These are phyloP conservation scores for Dipodascopsis uninucleata DNA, from an alignment of 805 yeast genomes.

Conservation along the genomic window DNA sequence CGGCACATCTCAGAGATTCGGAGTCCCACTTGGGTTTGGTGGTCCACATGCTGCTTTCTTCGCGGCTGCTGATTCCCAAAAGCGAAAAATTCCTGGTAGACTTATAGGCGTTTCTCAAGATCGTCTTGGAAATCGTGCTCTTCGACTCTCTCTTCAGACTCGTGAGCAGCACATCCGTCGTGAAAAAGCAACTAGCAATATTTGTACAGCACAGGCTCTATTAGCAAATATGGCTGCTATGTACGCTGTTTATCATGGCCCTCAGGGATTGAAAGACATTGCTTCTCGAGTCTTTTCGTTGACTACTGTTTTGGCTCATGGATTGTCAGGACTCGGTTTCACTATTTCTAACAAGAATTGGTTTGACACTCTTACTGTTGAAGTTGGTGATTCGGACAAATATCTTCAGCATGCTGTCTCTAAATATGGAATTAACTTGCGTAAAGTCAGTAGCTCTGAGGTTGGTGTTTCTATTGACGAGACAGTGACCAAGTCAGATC, in stretches of 20 bases:
- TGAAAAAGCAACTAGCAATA: constrained; percentile 96
- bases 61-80: constrained; percentile 73
- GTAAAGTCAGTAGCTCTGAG: constrained; percentile 55
- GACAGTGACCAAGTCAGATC: constrained; percentile 64
- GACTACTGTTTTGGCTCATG: constrained; percentile 66
- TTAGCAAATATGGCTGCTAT: constrained; percentile 93
- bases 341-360: constrained; percentile 55
- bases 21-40: constrained; percentile 97
- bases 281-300: constrained; percentile 72
- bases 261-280: constrained; percentile 73
- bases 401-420: constrained; percentile 56
- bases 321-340: constrained; percentile 48
- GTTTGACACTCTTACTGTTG: constrained; percentile 84
- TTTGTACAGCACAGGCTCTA: constrained; percentile 96
- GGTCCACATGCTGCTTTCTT: constrained; percentile 99
- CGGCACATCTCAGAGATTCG: constrained; percentile 92
- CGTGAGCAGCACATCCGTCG: constrained; percentile 97
- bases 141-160: constrained; percentile 91
- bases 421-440: constrained; percentile 68
- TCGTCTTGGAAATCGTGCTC: constrained; percentile 82
- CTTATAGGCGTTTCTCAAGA: constrained; percentile 91
- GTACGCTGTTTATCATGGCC: constrained; percentile 96
- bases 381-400: constrained; percentile 51
- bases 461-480: constrained; percentile 90
- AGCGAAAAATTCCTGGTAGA: constrained; percentile 95